Evolutionary conservation across 441 rosid genomes (phyloP).

Genomic region (Populus hybrid): DNA sequence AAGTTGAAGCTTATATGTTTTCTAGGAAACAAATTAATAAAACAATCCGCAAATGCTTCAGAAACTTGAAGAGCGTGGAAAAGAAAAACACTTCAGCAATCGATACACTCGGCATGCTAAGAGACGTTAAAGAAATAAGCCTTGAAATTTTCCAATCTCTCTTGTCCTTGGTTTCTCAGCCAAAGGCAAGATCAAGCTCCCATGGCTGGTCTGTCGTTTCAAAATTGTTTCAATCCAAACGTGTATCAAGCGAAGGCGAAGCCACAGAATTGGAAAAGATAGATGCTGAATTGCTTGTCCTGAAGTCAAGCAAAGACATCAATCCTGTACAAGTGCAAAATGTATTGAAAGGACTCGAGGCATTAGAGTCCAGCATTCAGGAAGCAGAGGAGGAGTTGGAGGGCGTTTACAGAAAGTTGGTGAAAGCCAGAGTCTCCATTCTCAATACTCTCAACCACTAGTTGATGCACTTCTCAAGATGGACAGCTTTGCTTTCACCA

Average conservation of each 20-base stretch:
- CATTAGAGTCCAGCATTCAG: slow-evolving; percentile 16
- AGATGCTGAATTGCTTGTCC: slow-evolving; percentile 15
- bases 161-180: slow-evolving; percentile 24
- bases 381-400: slow-evolving; percentile 27
- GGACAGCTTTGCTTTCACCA: background rate
- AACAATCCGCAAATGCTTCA: slow-evolving; percentile 13
- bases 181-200: slow-evolving; percentile 19
- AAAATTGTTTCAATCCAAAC: slow-evolving; percentile 30
- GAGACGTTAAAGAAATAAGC: slow-evolving; percentile 23
- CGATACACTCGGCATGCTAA: slow-evolving; percentile 3
- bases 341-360: slow-evolving; percentile 19
- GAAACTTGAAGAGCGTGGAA: slow-evolving; percentile 25
- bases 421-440: slow-evolving; percentile 31
- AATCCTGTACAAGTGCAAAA: background rate
- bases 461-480: background rate
- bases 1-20: slow-evolving; percentile 20
- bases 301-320: slow-evolving; percentile 22
- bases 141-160: slow-evolving; percentile 26
- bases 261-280: slow-evolving; percentile 8
- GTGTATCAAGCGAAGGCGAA: slow-evolving; percentile 5
- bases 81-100: background rate
- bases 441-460: slow-evolving; percentile 33
- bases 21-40: slow-evolving; percentile 27
- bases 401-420: slow-evolving; percentile 20
- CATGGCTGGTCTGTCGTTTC: slow-evolving; percentile 36